These are phyloP conservation scores for Saccharomyces hybrid DNA, from an alignment of 1,139 yeast genomes.

Conservation along the genomic window DNA sequence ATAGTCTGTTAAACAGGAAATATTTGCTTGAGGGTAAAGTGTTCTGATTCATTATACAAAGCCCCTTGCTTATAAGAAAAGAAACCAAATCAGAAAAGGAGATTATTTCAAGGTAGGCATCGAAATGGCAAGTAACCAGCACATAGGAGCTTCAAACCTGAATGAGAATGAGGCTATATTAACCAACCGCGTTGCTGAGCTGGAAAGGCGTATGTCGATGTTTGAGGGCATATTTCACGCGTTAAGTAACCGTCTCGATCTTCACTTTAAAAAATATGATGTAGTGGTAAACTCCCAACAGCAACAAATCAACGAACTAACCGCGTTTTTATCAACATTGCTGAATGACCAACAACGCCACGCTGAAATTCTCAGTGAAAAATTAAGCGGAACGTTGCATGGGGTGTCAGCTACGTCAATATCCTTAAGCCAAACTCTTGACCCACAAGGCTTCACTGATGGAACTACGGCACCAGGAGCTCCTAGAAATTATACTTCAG, in stretches of 20 bases:
- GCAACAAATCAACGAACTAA: conserved; percentile 27
- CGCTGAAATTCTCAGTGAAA: conserved; percentile 24
- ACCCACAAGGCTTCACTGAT: neutral
- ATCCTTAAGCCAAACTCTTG: conserved; percentile 8
- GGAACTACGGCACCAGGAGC: conserved; percentile 2
- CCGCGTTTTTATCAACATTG: conserved; percentile 21
- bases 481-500: neutral
- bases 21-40: neutral
- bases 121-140: conserved; percentile 1
- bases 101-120: neutral
- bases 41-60: neutral
- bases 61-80: neutral
- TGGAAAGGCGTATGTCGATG: conserved; percentile 26
- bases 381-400: conserved; percentile 19
- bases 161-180: conserved; percentile 10
- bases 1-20: neutral
- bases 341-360: conserved; percentile 27
- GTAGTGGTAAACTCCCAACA: conserved; percentile 26
- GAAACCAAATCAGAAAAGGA: neutral
- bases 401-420: conserved; percentile 21
- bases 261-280: conserved; percentile 30
- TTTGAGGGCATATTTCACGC: conserved; percentile 29
- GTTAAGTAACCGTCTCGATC: conserved; percentile 27
- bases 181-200: conserved; percentile 19
- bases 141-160: conserved; percentile 3